Evolutionary conservation across 352 stramenopile genomes (phyloP), one percentile per base, ranked within the genome.

Genomic region (Globisporangium polare): DNA sequence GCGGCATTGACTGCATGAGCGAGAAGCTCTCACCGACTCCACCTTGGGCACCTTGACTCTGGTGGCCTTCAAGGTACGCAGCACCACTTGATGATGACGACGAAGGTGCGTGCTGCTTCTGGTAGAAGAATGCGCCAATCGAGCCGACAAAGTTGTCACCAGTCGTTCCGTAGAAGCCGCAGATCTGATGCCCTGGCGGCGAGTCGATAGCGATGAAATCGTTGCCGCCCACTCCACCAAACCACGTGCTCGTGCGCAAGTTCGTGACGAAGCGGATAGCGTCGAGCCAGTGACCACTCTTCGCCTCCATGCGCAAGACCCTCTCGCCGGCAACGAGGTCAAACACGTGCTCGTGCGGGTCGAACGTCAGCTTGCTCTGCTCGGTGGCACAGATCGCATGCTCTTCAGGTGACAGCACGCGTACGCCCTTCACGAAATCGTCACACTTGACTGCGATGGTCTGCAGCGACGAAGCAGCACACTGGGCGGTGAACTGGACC

Each of bases 211-310:
- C 37, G 1, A 43, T 57, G 27, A 59, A 56, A 17, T 74, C 59
- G 0, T 33, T 45, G 1, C 78, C 76, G 31, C 71, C 73, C 6
- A 47, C 31, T 20, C 73, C 74, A 4, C 78, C 78, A 63, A 82
- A 85, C 76, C 75, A 85, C 22, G 75, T 66, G 53, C 74, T 78
- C 56, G 56, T 47, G 8, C 78, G 77, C 9, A 71, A 22, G 29
- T 69, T 89, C 10, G 78, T 86, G 17, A 66, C 62, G 20, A 88
- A 74, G 15, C 71, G 72, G 9, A 88, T 51, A 10, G 72, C 68
- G 27, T 89, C 78, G 27, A 89, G 65, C 75, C 78, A 86, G 49
- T 82, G 67, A 5, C 73, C 77, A 58, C 73, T 79, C 20, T 60
- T 75, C 5, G 83, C 71, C 43, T 82, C 73, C 29, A 86, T 49